Evolutionary conservation across 495 filamentous ascomycete species (phyloP).

Genomic region (Neurospora sp.): DNA sequence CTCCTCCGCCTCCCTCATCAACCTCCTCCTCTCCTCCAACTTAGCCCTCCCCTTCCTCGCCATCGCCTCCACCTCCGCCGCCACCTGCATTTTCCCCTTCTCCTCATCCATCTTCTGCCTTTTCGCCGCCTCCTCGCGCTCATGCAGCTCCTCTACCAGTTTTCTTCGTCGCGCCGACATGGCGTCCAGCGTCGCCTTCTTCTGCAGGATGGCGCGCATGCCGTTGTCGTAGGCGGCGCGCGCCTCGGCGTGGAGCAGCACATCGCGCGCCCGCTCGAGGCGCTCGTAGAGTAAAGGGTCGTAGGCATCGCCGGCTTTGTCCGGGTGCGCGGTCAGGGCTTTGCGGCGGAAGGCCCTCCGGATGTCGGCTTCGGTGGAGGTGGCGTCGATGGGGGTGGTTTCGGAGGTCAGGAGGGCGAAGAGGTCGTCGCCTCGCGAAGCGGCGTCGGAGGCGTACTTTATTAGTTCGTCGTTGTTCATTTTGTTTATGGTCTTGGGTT

Average conservation of each 20-base stretch:
- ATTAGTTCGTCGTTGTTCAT: slow-evolving; percentile 29
- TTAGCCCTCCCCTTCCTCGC: slow-evolving; percentile 15
- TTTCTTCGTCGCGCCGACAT: slow-evolving; percentile 22
- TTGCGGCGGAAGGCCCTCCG: slow-evolving; percentile 36
- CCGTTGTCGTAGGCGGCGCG: slow-evolving; percentile 33
- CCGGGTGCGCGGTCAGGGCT: slow-evolving; percentile 40
- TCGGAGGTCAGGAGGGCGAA: slow-evolving; percentile 29
- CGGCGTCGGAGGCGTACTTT: slow-evolving; percentile 31
- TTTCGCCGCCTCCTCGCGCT: slow-evolving; percentile 23
- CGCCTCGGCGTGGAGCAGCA: slow-evolving; percentile 25
- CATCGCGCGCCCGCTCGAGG: slow-evolving; percentile 31
- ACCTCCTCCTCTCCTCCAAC: slow-evolving; percentile 25
- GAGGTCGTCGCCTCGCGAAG: slow-evolving; percentile 29
- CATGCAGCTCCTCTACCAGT: slow-evolving; percentile 30
- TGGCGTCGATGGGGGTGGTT: slow-evolving; percentile 19
- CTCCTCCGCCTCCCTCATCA: slow-evolving; percentile 31
- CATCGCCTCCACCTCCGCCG: slow-evolving; percentile 15
- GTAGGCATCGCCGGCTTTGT: slow-evolving; percentile 37
- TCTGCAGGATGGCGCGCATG: slow-evolving; percentile 30
- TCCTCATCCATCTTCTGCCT: slow-evolving; percentile 8
- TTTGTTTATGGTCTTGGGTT: background rate
- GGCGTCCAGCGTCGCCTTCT: slow-evolving; percentile 18
- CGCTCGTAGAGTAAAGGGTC: slow-evolving; percentile 36
- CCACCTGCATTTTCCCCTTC: slow-evolving; percentile 1
- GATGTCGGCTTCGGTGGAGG: slow-evolving; percentile 32